Percentiles rank a stretch among this genome's conserved stretches.
These are phyloP conservation scores for Kalaharituber pfeilii DNA, from an alignment of 2,329 filamentous ascomycete species.

Conservation along the genomic window DNA sequence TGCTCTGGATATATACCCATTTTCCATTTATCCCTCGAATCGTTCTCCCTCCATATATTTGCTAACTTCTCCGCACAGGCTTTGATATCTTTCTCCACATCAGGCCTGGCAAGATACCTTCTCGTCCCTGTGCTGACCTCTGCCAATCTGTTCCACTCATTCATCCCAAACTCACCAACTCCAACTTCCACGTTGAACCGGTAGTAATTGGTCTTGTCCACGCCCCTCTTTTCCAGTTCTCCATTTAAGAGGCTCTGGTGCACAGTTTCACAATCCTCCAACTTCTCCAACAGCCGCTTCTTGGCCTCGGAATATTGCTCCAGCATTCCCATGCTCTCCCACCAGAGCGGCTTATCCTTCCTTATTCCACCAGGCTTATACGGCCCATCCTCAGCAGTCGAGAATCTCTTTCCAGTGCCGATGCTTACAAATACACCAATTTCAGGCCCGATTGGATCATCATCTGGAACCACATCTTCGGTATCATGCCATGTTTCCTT, in stretches of 20 bases:
- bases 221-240: conserved; percentile 42
- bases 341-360: conserved; percentile 31
- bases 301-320: conserved; percentile 68
- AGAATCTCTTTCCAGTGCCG: conserved; percentile 73
- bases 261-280: conserved; percentile 83
- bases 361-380: conserved; percentile 93
- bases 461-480: conserved; percentile 65
- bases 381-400: conserved; percentile 54
- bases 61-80: conserved; percentile 64
- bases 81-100: conserved; percentile 60
- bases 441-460: conserved; percentile 57
- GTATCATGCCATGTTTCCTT: conserved; percentile 42
- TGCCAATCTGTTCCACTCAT: conserved; percentile 85
- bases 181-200: conserved; percentile 93
- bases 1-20: background rate
- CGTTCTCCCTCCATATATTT: conserved; percentile 60
- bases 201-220: conserved; percentile 82
- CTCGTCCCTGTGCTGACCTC: conserved; percentile 89
- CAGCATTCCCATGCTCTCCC: conserved; percentile 19
- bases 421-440: conserved; percentile 84
- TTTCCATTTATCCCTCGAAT: conserved; percentile 1
- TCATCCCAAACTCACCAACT: conserved; percentile 96
- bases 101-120: conserved; percentile 56
- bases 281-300: conserved; percentile 68
- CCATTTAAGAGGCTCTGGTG: conserved; percentile 38